Percentiles rank a stretch among this genome's conserved stretches.
Evolutionary conservation across 495 filamentous ascomycete species (phyloP).

Genomic region (Amniculicola lignicola): DNA sequence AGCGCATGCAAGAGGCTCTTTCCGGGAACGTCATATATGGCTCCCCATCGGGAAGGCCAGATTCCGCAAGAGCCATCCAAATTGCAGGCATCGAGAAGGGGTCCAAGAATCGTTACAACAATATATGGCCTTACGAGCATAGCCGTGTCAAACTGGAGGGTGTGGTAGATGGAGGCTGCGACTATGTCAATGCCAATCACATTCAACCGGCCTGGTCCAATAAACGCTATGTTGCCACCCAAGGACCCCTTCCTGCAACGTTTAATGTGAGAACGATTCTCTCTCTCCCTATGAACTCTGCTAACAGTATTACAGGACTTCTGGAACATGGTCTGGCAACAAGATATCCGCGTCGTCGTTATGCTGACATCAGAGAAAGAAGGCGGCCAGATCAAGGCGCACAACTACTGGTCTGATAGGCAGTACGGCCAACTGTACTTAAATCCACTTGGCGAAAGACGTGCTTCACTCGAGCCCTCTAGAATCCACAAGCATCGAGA

Average conservation of each 20-base stretch:
- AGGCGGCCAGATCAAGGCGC: conserved; percentile 90
- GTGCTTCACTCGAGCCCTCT: conserved; percentile 66
- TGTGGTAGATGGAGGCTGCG: conserved; percentile 68
- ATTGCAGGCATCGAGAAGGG: conserved; percentile 94
- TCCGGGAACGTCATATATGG: conserved; percentile 58
- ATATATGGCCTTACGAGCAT: conserved; percentile 96
- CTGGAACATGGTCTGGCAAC: conserved; percentile 96
- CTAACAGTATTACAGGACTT: conserved; percentile 77
- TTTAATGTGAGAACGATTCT: conserved; percentile 75
- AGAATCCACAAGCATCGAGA: conserved; percentile 39
- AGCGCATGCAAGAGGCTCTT: conserved; percentile 88
- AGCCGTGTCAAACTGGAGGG: conserved; percentile 76
- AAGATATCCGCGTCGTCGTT: conserved; percentile 89
- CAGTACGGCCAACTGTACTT: conserved; percentile 79
- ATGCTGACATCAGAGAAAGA: conserved; percentile 96
- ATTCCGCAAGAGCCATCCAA: conserved; percentile 41
- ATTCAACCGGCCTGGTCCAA: conserved; percentile 72
- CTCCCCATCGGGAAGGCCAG: conserved; percentile 33
- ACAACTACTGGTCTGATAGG: conserved; percentile 83
- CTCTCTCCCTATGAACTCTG: neutral
- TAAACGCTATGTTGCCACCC: conserved; percentile 92
- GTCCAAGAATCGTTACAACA: conserved; percentile 93
- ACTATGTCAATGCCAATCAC: conserved; percentile 95
- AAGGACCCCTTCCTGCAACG: conserved; percentile 89
- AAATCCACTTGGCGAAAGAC: conserved; percentile 73